A percentile compares a stretch with the other conserved stretches of the same genome.
phyloP scores from a whole-genome alignment of 2,329 filamentous ascomycete species.

The Fusarium hostae region DNA sequence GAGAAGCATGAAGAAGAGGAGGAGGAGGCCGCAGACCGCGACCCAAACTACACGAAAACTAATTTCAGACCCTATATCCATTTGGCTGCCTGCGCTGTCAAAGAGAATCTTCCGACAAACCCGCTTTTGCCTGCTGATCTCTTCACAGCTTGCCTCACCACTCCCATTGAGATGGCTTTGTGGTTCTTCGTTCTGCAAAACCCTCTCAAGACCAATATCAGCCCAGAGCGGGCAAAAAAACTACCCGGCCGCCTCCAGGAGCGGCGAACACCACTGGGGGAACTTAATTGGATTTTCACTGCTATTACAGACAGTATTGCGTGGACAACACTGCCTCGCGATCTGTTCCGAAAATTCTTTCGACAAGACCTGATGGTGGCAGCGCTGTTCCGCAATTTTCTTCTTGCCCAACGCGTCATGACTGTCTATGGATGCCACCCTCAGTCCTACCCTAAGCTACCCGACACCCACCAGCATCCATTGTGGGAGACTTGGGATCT shows the following conservation, averaged over 20 bases:
- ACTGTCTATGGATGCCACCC: constrained; percentile 95
- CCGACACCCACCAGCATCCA: constrained; percentile 93
- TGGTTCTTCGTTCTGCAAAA: constrained; percentile 98
- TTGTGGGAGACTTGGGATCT: constrained; percentile 98
- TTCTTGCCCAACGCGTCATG: constrained; percentile 96
- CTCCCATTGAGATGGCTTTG: constrained; percentile 96
- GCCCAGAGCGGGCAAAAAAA: constrained; percentile 84
- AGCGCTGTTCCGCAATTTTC: constrained; percentile 93
- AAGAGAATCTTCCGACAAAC: constrained; percentile 94
- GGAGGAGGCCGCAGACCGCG: constrained; percentile 76
- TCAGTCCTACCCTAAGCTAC: constrained; percentile 89
- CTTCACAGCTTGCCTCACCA: constrained; percentile 95
- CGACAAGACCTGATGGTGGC: constrained; percentile 99
- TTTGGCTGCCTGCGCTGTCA: constrained; percentile 88
- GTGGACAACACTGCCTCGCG: constrained; percentile 92
- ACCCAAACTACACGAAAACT: constrained; percentile 86
- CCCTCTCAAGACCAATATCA: constrained; percentile 74
- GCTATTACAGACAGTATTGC: constrained; percentile 99
- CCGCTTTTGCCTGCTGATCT: constrained; percentile 92
- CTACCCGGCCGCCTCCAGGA: constrained; percentile 93
- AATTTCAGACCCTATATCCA: constrained; percentile 80
- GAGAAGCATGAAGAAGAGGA: constrained; percentile 96
- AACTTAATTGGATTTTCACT: constrained; percentile 99
- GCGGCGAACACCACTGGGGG: constrained; percentile 89
- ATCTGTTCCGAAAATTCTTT: constrained; percentile 96